phyloP scores from a whole-genome alignment of 2,329 filamentous ascomycete species.

The Nectriaceae sp. region DNA sequence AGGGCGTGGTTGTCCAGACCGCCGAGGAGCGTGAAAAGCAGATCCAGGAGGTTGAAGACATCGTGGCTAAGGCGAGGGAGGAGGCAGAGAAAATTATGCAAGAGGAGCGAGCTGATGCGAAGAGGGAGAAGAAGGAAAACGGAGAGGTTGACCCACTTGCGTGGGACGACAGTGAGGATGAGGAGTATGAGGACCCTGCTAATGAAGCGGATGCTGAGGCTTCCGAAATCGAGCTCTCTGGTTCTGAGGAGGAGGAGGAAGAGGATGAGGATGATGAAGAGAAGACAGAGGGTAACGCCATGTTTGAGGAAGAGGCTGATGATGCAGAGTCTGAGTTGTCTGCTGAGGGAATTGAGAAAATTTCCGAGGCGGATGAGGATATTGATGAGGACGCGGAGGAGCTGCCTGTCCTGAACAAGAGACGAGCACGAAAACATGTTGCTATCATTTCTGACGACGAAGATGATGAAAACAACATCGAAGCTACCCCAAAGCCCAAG shows the following conservation, averaged over 20 bases:
- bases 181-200: constrained; percentile 46
- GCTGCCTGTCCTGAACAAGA: constrained; percentile 43
- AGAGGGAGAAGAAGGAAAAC: constrained; percentile 57
- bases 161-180: constrained; percentile 60
- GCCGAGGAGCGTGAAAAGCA: constrained; percentile 84
- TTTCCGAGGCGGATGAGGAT: constrained; percentile 42
- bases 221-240: constrained; percentile 45
- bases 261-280: constrained; percentile 38
- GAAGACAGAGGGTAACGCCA: constrained; percentile 35
- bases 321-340: constrained; percentile 39
- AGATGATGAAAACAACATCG: constrained; percentile 51
- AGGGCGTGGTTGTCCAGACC: constrained; percentile 80
- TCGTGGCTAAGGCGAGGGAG: constrained; percentile 79
- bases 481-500: constrained; percentile 54
- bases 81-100: constrained; percentile 76
- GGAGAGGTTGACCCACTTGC: constrained; percentile 52
- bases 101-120: constrained; percentile 73
- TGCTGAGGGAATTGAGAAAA: constrained; percentile 20
- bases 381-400: constrained; percentile 34
- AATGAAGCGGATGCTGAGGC: constrained; percentile 41
- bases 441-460: constrained; percentile 65
- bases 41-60: constrained; percentile 81
- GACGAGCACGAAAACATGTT: constrained; percentile 52
- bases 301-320: constrained; percentile 43
- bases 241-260: constrained; percentile 41